Conservation (phyloP, 140 eudicot species). For the Senecio squalidus region DNA sequence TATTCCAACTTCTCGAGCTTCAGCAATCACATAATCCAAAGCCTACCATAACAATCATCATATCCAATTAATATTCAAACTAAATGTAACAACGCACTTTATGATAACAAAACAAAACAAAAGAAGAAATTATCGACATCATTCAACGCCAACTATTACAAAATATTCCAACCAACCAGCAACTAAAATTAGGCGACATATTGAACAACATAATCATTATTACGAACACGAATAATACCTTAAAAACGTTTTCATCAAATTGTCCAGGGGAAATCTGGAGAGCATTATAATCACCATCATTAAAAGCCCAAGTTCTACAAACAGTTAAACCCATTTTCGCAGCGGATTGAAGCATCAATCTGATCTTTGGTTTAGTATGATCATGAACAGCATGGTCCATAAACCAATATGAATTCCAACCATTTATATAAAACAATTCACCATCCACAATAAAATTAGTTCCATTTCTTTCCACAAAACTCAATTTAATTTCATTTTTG, state of each 20-base stretch:
- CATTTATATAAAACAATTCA: constrained; percentile 62
- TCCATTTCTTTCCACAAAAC: constrained; percentile 90
- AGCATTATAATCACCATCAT: constrained; percentile 88
- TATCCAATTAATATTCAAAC: background rate
- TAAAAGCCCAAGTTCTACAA: constrained; percentile 97
- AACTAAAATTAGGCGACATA: constrained; percentile 6
- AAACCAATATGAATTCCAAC: constrained; percentile 98
- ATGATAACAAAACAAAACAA: background rate
- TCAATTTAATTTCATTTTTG: constrained; percentile 36
- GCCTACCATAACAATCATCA: constrained; percentile 41
- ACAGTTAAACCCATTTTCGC: constrained; percentile 93
- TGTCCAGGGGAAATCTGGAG: constrained; percentile 84
- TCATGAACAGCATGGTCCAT: constrained; percentile 82
- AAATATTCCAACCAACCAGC: constrained; percentile 12
- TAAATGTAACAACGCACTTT: background rate
- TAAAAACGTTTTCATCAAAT: constrained; percentile 73
- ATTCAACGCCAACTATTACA: constrained; percentile 8
- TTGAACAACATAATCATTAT: constrained; percentile 1
- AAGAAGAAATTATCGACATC: constrained; percentile 1
- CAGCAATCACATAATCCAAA: constrained; percentile 85
- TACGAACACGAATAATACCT: constrained; percentile 29
- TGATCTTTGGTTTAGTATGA: constrained; percentile 45
- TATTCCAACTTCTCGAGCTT: constrained; percentile 72
- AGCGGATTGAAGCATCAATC: constrained; percentile 63
- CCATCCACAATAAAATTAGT: constrained; percentile 84